A percentile compares a stretch with the other conserved stretches of the same genome.
Evolutionary conservation across 139 green algal genomes (phyloP).

Genomic region (Coccomyxa sp.): DNA sequence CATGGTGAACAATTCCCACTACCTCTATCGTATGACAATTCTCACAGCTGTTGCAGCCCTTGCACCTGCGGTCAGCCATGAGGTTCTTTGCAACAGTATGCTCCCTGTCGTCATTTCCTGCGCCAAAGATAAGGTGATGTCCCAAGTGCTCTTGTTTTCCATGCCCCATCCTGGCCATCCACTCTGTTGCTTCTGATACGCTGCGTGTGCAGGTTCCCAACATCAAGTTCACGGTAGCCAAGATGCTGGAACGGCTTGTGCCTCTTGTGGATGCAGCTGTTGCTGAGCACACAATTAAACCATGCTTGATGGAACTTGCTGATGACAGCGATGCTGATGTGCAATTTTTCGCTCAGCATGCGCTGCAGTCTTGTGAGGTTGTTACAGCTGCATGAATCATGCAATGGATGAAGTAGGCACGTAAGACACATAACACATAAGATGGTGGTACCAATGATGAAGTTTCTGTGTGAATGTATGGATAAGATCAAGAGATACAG

Average conservation of each 20-base stretch:
- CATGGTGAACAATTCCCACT: slow-evolving; percentile 75
- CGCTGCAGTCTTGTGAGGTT: slow-evolving; percentile 29
- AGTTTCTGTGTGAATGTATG: too few relatives aligned
- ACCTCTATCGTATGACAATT: slow-evolving; percentile 96
- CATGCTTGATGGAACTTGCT: slow-evolving; percentile 76
- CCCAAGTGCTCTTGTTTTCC: neutral
- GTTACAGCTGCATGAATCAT: neutral
- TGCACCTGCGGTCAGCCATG: slow-evolving; percentile 68
- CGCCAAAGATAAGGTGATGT: slow-evolving; percentile 69
- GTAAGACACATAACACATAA: too few relatives aligned
- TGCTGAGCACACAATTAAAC: slow-evolving; percentile 72
- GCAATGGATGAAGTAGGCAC: too few relatives aligned
- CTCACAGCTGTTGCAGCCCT: slow-evolving; percentile 77
- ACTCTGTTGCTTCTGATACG: neutral
- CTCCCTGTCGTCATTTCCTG: slow-evolving; percentile 81
- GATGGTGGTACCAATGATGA: too few relatives aligned
- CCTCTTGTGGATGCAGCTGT: slow-evolving; percentile 63
- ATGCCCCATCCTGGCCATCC: neutral
- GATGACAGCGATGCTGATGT: slow-evolving; percentile 91
- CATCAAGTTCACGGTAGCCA: slow-evolving; percentile 92
- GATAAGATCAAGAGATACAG: too few relatives aligned
- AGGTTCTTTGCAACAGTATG: slow-evolving; percentile 78
- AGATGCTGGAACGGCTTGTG: slow-evolving; percentile 79
- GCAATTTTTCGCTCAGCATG: slow-evolving; percentile 79
- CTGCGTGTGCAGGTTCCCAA: slow-evolving; percentile 63